Conservation (phyloP, 257 asterid genomes). For the Handroanthus guayacan region DNA sequence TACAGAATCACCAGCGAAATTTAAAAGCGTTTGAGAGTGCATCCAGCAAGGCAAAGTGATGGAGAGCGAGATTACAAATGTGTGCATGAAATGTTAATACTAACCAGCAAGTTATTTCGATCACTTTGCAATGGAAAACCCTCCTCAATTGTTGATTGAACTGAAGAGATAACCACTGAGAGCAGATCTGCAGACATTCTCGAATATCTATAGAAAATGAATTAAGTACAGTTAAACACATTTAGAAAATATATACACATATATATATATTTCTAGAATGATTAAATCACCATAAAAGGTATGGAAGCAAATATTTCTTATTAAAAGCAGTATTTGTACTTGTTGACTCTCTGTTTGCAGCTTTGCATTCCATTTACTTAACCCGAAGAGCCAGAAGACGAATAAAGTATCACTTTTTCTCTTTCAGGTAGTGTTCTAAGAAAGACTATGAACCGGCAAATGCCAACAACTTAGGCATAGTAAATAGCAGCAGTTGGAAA, state of each 20-base stretch:
- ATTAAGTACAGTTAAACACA: constrained; percentile 31
- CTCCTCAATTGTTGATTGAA: constrained; percentile 69
- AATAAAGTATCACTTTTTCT: constrained; percentile 2
- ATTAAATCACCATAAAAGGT: constrained; percentile 15
- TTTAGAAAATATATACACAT: constrained; percentile 6
- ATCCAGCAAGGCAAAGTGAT: constrained; percentile 21
- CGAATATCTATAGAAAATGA: constrained; percentile 62
- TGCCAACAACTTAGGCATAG: constrained; percentile 17
- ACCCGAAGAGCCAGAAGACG: not conserved
- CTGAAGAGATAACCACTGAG: constrained; percentile 65
- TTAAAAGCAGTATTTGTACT: not conserved
- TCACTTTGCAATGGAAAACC: constrained; percentile 71
- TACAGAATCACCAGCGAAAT: not conserved
- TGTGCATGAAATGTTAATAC: constrained; percentile 43
- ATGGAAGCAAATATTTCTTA: not conserved
- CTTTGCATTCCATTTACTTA: constrained; percentile 5
- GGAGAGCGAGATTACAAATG: constrained; percentile 8
- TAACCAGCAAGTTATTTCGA: constrained; percentile 72
- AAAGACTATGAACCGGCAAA: constrained; percentile 16
- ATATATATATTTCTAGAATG: not conserved
- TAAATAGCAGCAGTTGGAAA: constrained; percentile 21
- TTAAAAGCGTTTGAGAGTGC: not conserved
- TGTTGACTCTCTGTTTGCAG: constrained; percentile 10
- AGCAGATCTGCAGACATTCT: constrained; percentile 89
- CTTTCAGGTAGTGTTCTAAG: not conserved